Conservation (phyloP, 1,284 basidiomycete genomes). For the Ceratobasidium sp. region DNA sequence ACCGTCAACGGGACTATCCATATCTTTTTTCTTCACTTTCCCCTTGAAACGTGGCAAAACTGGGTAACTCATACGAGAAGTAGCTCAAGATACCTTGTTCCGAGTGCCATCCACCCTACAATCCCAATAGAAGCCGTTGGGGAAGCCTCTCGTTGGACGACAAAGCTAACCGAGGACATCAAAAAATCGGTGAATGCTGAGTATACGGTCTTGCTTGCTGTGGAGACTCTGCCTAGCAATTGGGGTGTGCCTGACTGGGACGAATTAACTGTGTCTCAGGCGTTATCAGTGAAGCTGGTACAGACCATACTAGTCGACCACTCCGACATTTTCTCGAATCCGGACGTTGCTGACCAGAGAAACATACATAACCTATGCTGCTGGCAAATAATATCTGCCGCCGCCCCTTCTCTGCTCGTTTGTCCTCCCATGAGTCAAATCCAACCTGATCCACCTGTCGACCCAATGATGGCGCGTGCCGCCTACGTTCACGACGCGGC, state of each 20-base stretch:
- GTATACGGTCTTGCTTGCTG: background rate
- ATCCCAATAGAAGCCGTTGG: background rate
- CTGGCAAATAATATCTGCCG: conserved; percentile 6
- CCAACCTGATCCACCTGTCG: too few species aligned
- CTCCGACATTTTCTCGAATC: background rate
- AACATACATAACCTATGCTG: background rate
- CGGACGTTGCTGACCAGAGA: background rate
- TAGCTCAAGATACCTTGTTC: background rate
- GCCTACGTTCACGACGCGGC: too few species aligned
- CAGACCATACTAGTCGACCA: background rate
- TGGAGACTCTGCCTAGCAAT: background rate
- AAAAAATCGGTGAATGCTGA: background rate
- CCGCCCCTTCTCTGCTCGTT: background rate
- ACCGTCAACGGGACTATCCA: conserved; percentile 10
- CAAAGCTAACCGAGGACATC: background rate
- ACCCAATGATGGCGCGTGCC: too few species aligned
- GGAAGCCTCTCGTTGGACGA: conserved; percentile 5
- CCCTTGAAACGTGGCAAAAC: background rate
- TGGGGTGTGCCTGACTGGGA: conserved; percentile 9
- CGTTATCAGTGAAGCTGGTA: background rate
- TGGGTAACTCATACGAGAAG: background rate
- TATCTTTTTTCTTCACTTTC: background rate
- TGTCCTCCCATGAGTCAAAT: background rate
- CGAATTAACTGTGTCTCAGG: conserved; percentile 6
- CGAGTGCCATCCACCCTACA: background rate